Percentiles rank a stretch among this genome's conserved stretches.
These are phyloP conservation scores for Peziza echinospora DNA, from an alignment of 495 filamentous ascomycete species.

Conservation along the genomic window DNA sequence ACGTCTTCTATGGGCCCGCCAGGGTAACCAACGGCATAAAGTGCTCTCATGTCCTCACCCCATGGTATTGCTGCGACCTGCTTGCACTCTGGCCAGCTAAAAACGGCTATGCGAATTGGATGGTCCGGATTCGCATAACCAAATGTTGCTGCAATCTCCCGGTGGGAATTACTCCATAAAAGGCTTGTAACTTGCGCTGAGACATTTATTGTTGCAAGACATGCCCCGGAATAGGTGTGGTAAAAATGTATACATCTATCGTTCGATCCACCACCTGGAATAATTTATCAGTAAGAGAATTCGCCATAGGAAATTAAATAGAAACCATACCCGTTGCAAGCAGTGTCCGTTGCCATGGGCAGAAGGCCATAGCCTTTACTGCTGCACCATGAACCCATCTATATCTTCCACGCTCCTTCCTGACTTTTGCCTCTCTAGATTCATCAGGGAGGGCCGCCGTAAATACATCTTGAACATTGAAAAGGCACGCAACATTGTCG, in stretches of 20 bases:
- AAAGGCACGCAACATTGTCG: slow-evolving; percentile 73
- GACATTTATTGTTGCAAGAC: slow-evolving; percentile 76
- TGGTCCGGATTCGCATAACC: slow-evolving; percentile 93
- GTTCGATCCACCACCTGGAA: slow-evolving; percentile 61
- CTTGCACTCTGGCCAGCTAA: slow-evolving; percentile 82
- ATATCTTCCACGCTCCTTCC: slow-evolving; percentile 40
- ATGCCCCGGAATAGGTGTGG: slow-evolving; percentile 66
- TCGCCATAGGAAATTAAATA: not conserved
- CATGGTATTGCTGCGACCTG: slow-evolving; percentile 79
- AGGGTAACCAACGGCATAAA: slow-evolving; percentile 53
- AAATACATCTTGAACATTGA: slow-evolving; percentile 43
- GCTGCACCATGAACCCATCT: slow-evolving; percentile 63
- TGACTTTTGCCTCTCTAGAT: slow-evolving; percentile 9
- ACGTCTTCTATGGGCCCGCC: slow-evolving; percentile 30
- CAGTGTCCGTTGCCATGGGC: slow-evolving; percentile 75
- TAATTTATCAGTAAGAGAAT: not conserved
- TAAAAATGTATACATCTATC: slow-evolving; percentile 93
- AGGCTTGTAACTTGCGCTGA: slow-evolving; percentile 82
- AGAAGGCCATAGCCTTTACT: slow-evolving; percentile 93
- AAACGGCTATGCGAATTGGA: slow-evolving; percentile 74
- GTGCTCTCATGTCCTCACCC: slow-evolving; percentile 57
- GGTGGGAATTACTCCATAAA: slow-evolving; percentile 67
- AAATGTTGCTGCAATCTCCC: slow-evolving; percentile 83
- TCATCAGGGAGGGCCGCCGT: slow-evolving; percentile 5
- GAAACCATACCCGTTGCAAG: slow-evolving; percentile 40